Evolutionary conservation across 2,329 filamentous ascomycete species (phyloP), one percentile per base, ranked within the genome.

Genomic region (Fusarium pseudocircinatum): DNA sequence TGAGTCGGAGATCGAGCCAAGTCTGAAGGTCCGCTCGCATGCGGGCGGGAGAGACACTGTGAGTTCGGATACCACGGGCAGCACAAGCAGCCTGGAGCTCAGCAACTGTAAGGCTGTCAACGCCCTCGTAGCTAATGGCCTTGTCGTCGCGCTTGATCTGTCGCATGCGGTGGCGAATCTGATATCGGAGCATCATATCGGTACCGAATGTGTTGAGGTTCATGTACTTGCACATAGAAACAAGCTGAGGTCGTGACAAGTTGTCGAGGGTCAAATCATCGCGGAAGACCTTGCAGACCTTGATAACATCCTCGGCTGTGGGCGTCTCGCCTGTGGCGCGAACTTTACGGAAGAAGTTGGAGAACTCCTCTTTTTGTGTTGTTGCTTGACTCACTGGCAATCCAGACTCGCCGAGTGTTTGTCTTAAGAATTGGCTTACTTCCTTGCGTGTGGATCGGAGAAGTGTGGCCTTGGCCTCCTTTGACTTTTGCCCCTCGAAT

Each of bases 101-200:
- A 4, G 92, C 89, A 1, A 98, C 95, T n/a, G 95, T 97, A 59
- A 99, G 89, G 60, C 93, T 95, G 69, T 97, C 95, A 36, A 99
- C 92, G 39, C 96, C 95, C 83, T 99, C 96, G 80, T 92, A 97
- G 81, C 91, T 93, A 81, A 99, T 99, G 72, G 95, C 95, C 75
- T 92, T 92, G 84, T 99, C 96, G 80, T 99, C 96, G 72, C 96
- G 92, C 91, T 99, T 99, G 87, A 98, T 98, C 84, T 99, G 96
- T 78, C 96, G 91, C 96, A 99, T 99, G 72, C 96, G 94, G 84
- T 98, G 95, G 66, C 96, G 94, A 78, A 99, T 91, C 82, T 97
- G 95, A 85, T 99, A 99, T 62, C 96, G 94, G 58, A 99, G 91
- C 93, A 99, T 97, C 83, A 95, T 94, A 83, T 99, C 96, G 28